phyloP scores from a whole-genome alignment of 768 basidiomycete species.

The Plicaturopsis crispa region DNA sequence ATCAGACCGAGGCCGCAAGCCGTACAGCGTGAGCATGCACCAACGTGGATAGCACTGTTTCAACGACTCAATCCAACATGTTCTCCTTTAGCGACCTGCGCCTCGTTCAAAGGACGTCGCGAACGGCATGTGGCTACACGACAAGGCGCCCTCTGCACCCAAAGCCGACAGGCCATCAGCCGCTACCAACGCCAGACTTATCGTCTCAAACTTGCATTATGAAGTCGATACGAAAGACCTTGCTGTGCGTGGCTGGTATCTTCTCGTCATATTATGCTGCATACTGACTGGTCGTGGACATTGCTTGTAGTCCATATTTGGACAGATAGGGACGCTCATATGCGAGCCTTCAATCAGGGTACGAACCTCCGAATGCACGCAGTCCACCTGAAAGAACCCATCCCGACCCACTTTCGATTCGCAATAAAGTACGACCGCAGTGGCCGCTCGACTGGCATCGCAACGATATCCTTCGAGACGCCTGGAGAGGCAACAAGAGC shows the following conservation, averaged over 20 bases:
- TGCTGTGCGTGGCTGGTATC: constrained; percentile 44
- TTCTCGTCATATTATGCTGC: constrained; percentile 4
- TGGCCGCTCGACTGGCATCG: constrained; percentile 84
- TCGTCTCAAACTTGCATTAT: constrained; percentile 87
- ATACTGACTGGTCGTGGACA: constrained; percentile 1
- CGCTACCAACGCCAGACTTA: constrained; percentile 45
- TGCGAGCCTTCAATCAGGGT: constrained; percentile 93
- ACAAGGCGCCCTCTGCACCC: constrained; percentile 53
- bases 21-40: constrained; percentile 29
- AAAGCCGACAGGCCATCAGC: constrained; percentile 16
- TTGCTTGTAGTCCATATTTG: constrained; percentile 69
- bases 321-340: constrained; percentile 85
- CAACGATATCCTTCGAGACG: constrained; percentile 74
- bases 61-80: constrained; percentile 2
- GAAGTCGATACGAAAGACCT: constrained; percentile 87
- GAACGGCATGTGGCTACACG: constrained; percentile 71
- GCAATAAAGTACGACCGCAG: constrained; percentile 86
- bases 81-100: constrained; percentile 48
- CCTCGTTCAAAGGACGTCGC: constrained; percentile 33
- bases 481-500: constrained; percentile 72
- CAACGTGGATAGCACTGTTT: background rate
- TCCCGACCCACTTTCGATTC: constrained; percentile 28
- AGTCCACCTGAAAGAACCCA: constrained; percentile 52
- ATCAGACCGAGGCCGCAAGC: constrained; percentile 29
- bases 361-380: constrained; percentile 59